These are phyloP conservation scores for Zymoseptoria crescenta DNA, from an alignment of 2,329 filamentous ascomycete genomes.

Conservation along the genomic window DNA sequence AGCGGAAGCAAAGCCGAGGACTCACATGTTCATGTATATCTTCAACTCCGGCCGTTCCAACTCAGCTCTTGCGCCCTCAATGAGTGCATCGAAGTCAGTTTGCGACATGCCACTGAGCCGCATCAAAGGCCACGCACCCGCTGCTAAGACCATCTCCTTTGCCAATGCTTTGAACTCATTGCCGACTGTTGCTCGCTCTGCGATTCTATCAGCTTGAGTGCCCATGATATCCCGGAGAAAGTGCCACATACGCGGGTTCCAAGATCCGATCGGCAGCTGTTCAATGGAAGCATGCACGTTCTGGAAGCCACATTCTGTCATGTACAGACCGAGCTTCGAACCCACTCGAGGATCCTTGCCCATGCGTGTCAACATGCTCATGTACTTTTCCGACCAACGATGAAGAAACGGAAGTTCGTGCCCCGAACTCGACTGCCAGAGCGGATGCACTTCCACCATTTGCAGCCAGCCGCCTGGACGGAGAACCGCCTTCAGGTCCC, in stretches of 20 bases:
- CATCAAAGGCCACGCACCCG: slow-evolving; percentile 14
- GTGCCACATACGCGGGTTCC: slow-evolving; percentile 5
- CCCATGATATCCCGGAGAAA: background rate
- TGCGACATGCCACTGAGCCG: slow-evolving; percentile 6
- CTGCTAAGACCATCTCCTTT: slow-evolving; percentile 12
- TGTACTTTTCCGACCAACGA: slow-evolving; percentile 22
- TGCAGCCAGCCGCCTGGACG: slow-evolving; percentile 77
- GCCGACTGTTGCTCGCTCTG: slow-evolving; percentile 3
- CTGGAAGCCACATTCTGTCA: slow-evolving; percentile 17
- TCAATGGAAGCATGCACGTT: slow-evolving; percentile 1
- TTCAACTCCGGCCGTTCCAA: slow-evolving; percentile 9
- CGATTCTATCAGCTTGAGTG: background rate
- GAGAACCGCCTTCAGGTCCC: slow-evolving; percentile 65
- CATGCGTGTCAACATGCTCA: slow-evolving; percentile 9
- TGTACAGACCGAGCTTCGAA: slow-evolving; percentile 8
- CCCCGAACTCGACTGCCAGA: slow-evolving; percentile 58
- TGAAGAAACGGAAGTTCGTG: slow-evolving; percentile 14
- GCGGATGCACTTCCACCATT: slow-evolving; percentile 79
- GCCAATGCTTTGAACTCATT: slow-evolving; percentile 5
- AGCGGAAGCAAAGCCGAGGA: background rate
- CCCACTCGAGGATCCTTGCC: slow-evolving; percentile 20
- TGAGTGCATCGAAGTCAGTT: slow-evolving; percentile 11
- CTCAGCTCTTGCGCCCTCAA: slow-evolving; percentile 13
- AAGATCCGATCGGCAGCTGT: slow-evolving; percentile 8
- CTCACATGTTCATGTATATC: slow-evolving; percentile 18